A percentile compares a stretch with the other conserved stretches of the same genome.
Conservation (phyloP, 495 filamentous ascomycete genomes). For the Hypoxylon fragiforme region DNA sequence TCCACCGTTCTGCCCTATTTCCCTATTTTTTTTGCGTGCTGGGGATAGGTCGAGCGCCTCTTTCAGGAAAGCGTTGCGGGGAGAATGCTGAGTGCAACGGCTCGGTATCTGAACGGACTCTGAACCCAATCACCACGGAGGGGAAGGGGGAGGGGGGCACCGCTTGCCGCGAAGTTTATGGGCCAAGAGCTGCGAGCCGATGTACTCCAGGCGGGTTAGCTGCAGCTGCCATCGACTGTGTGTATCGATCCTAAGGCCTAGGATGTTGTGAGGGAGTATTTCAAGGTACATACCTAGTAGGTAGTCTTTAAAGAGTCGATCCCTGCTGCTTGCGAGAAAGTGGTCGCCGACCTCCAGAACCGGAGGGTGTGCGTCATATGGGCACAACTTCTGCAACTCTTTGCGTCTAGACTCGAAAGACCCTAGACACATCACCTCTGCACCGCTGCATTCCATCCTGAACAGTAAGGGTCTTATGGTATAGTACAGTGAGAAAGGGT, state of each 20-base stretch:
- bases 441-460: conserved; percentile 23
- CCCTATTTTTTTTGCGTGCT: too few species aligned
- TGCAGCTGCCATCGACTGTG: conserved; percentile 34
- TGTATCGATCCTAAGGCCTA: conserved; percentile 23
- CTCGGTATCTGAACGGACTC: conserved; percentile 34
- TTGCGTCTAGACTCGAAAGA: conserved; percentile 34
- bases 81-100: conserved; percentile 34
- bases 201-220: conserved; percentile 30
- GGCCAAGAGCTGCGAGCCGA: conserved; percentile 37
- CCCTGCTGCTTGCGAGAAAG: conserved; percentile 35
- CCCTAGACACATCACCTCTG: conserved; percentile 24
- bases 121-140: conserved; percentile 26
- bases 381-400: conserved; percentile 34
- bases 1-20: conserved; percentile 23
- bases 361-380: conserved; percentile 37
- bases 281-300: too few species aligned
- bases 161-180: conserved; percentile 32
- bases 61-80: conserved; percentile 37
- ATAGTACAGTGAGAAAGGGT: conserved; percentile 15
- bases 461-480: conserved; percentile 20
- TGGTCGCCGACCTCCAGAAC: conserved; percentile 35
- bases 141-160: too few species aligned
- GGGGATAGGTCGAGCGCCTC: conserved; percentile 37
- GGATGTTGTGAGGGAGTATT: conserved; percentile 29
- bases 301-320: conserved; percentile 31